Evolutionary conservation across 2,329 filamentous ascomycete species (phyloP).

Genomic region (Beauveria sp.): DNA sequence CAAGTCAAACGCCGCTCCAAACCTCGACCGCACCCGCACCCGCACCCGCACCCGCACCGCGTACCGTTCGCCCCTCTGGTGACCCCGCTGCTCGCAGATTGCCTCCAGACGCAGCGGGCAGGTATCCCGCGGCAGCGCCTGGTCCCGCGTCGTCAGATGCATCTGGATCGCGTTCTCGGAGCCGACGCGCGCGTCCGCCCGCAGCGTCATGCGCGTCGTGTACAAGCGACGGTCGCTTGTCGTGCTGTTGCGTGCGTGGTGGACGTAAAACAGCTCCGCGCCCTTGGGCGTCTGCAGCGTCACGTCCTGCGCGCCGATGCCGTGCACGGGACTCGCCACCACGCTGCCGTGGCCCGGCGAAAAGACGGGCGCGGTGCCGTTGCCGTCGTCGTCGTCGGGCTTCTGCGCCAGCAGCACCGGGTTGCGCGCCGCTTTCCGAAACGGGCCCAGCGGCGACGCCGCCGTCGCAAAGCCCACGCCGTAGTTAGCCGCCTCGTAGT

Average conservation of each 20-base stretch:
- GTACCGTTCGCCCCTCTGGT: constrained; percentile 4
- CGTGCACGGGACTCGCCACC: constrained; percentile 23
- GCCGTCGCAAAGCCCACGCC: constrained; percentile 28
- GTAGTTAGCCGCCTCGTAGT: constrained; percentile 30
- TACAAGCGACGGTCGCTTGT: constrained; percentile 21
- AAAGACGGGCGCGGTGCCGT: constrained; percentile 23
- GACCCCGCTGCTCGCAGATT: constrained; percentile 6
- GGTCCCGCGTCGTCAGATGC: constrained; percentile 24
- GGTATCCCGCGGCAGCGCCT: constrained; percentile 22
- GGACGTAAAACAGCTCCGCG: constrained; percentile 28
- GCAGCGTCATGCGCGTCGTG: constrained; percentile 25
- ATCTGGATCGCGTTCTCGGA: constrained; percentile 23
- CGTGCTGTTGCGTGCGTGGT: constrained; percentile 26
- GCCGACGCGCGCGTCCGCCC: constrained; percentile 19
- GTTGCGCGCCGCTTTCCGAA: constrained; percentile 24
- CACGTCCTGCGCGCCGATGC: constrained; percentile 25
- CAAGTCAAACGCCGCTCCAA: constrained; percentile 19
- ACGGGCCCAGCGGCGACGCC: constrained; percentile 25
- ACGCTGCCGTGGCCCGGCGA: constrained; percentile 29
- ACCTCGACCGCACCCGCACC: constrained; percentile 14
- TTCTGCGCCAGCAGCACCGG: constrained; percentile 23
- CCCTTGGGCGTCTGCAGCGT: constrained; percentile 21
- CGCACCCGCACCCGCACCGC: constrained; percentile 14
- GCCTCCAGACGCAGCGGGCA: constrained; percentile 22
- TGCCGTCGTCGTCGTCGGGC: constrained; percentile 6